Evolutionary conservation across 768 basidiomycete genomes (phyloP).

Genomic region (Myochromella boudieri): DNA sequence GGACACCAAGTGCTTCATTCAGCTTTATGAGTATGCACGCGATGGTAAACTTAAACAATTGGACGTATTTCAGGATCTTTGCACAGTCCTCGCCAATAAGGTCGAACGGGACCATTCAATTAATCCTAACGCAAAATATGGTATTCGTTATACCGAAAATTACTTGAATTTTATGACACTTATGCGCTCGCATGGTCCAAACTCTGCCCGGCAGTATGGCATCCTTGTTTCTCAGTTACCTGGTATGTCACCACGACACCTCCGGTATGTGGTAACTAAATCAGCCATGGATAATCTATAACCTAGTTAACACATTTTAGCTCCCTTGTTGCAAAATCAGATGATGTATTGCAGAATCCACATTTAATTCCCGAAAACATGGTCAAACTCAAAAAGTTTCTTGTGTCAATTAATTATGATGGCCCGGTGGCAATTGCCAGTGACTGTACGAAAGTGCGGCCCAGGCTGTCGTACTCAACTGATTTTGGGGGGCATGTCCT

Average conservation of each 20-base stretch:
- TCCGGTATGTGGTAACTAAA: background rate
- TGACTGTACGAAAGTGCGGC: conserved; percentile 28
- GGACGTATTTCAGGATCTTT: background rate
- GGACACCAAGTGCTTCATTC: background rate
- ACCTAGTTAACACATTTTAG: background rate
- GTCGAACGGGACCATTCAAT: background rate
- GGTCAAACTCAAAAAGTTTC: background rate
- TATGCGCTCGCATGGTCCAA: background rate
- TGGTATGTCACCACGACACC: background rate
- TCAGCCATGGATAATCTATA: too few relatives aligned
- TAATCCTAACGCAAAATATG: conserved; percentile 3
- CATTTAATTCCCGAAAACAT: conserved; percentile 4
- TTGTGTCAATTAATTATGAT: conserved; percentile 8
- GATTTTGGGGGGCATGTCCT: conserved; percentile 26
- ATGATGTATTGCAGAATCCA: background rate
- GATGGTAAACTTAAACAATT: background rate
- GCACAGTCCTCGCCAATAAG: background rate
- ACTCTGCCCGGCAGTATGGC: background rate
- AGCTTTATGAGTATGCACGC: background rate
- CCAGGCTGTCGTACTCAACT: conserved; percentile 22
- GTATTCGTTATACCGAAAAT: conserved; percentile 4
- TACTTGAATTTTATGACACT: conserved; percentile 4
- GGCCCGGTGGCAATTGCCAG: conserved; percentile 24
- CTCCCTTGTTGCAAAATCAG: background rate
- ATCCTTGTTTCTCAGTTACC: background rate